A percentile compares a stretch with the other conserved stretches of the same genome.
Conservation (phyloP, 2,329 filamentous ascomycete genomes). For the Knufia fluminis region DNA sequence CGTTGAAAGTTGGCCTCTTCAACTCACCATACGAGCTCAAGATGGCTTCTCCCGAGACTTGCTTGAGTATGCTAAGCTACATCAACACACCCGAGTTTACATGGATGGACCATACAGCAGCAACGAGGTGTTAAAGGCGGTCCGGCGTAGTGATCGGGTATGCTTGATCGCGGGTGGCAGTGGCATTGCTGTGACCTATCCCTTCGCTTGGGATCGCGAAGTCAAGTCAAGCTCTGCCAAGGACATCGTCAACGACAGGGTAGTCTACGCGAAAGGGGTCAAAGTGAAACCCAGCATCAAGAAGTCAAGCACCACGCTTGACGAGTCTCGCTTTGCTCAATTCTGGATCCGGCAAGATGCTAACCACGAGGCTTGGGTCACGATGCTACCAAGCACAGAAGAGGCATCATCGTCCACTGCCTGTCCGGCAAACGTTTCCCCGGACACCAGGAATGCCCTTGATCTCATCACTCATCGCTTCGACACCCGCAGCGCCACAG, state of each 20-base stretch:
- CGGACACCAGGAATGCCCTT: constrained; percentile 9
- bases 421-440: background rate
- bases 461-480: constrained; percentile 18
- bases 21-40: constrained; percentile 51
- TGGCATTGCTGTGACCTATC: constrained; percentile 56
- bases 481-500: constrained; percentile 15
- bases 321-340: constrained; percentile 13
- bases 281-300: constrained; percentile 7
- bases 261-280: constrained; percentile 13
- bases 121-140: constrained; percentile 44
- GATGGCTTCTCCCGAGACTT: constrained; percentile 51
- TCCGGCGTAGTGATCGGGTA: constrained; percentile 41
- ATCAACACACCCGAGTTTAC: constrained; percentile 39
- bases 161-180: constrained; percentile 55
- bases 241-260: constrained; percentile 13
- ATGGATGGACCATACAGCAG: constrained; percentile 60
- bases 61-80: constrained; percentile 40
- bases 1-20: constrained; percentile 36
- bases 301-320: background rate
- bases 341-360: constrained; percentile 23
- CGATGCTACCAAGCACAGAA: constrained; percentile 13
- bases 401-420: background rate
- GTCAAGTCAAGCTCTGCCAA: constrained; percentile 7
- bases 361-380: constrained; percentile 17
- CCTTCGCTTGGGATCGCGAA: constrained; percentile 35